Evolutionary conservation across 2,329 filamentous ascomycete species (phyloP), one percentile per base, ranked within the genome.

Genomic region (Colletotrichum brevisporum): DNA sequence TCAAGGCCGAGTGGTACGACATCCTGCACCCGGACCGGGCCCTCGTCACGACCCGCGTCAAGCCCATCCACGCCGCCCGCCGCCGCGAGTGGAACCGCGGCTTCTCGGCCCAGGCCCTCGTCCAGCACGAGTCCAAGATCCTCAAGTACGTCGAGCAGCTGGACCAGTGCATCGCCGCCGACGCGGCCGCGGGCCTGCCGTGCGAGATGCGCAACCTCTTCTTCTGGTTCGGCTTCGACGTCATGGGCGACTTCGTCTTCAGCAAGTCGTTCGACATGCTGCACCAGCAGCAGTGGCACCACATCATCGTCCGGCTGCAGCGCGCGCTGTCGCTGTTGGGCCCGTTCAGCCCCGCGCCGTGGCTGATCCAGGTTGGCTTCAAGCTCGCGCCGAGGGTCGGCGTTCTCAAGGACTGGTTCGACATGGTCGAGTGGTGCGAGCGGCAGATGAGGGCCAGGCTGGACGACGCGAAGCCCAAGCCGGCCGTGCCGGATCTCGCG

Each of bases 241-340:
- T 79, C 45, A 82, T 83, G 75, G 78, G 79, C 3, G 77, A 81
- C 31, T 71, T 82, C 15, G 72, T 76, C 4, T 78, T 82, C 58
- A 75, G 77, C 24, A 76, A 78, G 64, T 76, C 78, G 0, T 82
- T 82, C 63, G 72, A 75, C 26, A 80, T 81, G 77, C 70, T 81
- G 26, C 55, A 64, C 1, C 57, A 74, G 21, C 59, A 74, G 31
- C 47, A 74, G 18, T 78, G 74, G 75, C 77, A 78, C 31, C 62
- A 73, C 31, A 74, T 75, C 6, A 71, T 79, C n/a, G 36, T 73
- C 18, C 71, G 67, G 26, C 50, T 78, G 15, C 76, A 75, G 26
- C 66, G 71, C 4, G 75, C 76, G 0, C 57, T 76, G 6, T 72
- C 73, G 1, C 63, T 80, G 1, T 69, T 79, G 4, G 78, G 77